These are phyloP conservation scores for Lipomyces spencermartinsiae DNA, from an alignment of 805 yeast genomes.

Conservation along the genomic window DNA sequence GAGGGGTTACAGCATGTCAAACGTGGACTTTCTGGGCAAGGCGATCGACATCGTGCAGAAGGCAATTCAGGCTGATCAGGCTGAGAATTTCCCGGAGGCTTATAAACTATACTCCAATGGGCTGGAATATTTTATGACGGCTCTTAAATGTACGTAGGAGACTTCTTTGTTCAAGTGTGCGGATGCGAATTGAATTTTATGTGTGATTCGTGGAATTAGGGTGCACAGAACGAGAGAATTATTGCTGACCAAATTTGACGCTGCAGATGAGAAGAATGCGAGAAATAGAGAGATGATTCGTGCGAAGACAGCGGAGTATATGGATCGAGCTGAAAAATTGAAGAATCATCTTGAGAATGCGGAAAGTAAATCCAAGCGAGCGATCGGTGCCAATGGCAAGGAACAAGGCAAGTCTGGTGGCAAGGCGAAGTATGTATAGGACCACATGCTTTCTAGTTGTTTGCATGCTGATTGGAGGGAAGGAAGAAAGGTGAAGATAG, in stretches of 20 bases:
- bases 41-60: slow-evolving; percentile 94
- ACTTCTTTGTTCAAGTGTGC: neutral
- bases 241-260: neutral
- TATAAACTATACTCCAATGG: slow-evolving; percentile 92
- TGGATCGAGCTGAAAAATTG: slow-evolving; percentile 90
- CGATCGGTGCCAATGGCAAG: slow-evolving; percentile 38
- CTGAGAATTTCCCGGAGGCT: slow-evolving; percentile 90
- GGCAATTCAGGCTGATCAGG: slow-evolving; percentile 93
- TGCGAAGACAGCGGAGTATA: slow-evolving; percentile 87
- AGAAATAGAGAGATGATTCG: slow-evolving; percentile 87
- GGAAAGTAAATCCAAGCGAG: slow-evolving; percentile 47
- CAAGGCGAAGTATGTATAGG: slow-evolving; percentile 27
- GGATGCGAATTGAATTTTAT: neutral
- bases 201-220: slow-evolving; percentile 4
- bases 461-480: neutral
- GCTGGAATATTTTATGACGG: slow-evolving; percentile 92
- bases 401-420: slow-evolving; percentile 30
- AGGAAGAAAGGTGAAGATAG: slow-evolving; percentile 52
- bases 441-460: neutral
- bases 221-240: neutral
- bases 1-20: slow-evolving; percentile 35
- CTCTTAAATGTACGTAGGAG: slow-evolving; percentile 67
- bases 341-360: slow-evolving; percentile 82
- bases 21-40: slow-evolving; percentile 77
- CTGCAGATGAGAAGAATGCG: slow-evolving; percentile 77